Evolutionary conservation across 2,329 filamentous ascomycete genomes (phyloP), one percentile per base, ranked within the genome.

Genomic region (Diaporthe sp.): DNA sequence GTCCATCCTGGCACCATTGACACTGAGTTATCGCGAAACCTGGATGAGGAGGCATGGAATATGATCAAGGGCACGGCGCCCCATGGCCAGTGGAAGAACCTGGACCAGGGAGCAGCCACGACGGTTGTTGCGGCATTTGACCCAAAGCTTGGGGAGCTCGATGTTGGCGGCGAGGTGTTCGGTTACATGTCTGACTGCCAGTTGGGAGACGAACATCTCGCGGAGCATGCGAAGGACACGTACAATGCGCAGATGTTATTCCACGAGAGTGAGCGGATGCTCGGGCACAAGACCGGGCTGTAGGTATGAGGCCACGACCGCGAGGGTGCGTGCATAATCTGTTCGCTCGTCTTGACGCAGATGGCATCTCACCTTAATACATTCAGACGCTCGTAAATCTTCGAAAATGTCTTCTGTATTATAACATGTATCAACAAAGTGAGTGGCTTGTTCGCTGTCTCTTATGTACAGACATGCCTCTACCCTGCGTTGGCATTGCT

Each of bases 71-170:
- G 71, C 19, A 78, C 80, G 34, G 81, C 81, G 65, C 81, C 80
- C 28, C 77, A 79, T 12, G 78, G 80, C 2, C 72, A 81, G 28
- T 83, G 83, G 81, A 86, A 86, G 78, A 83, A 80, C 0, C 79
- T 80, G 31, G 83, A 84, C 17, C 81, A 85, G 74, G 85, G 84
- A 10, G 80, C 81, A 1, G 80, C 86, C 9, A 87, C 85, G 1
- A 84, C 85, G 0, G 78, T 87, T 5, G 84, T 86, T 4, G 85
- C 85, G 0, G 86, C 85, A 1, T 80, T 87, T 39, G 84, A 86
- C 74, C 85, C 85, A 1, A 81, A 81, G 0, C 75, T 86, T 31
- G 78, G 77, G 5, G 72, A 72, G 19, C 76, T 51, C 9, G 57
- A 79, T n/a, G 73, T 77, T 4, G 78, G 75, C 22, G 81, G 74